Evolutionary conservation across 1,139 yeast species (phyloP).

Genomic region (Diutina siamensis): DNA sequence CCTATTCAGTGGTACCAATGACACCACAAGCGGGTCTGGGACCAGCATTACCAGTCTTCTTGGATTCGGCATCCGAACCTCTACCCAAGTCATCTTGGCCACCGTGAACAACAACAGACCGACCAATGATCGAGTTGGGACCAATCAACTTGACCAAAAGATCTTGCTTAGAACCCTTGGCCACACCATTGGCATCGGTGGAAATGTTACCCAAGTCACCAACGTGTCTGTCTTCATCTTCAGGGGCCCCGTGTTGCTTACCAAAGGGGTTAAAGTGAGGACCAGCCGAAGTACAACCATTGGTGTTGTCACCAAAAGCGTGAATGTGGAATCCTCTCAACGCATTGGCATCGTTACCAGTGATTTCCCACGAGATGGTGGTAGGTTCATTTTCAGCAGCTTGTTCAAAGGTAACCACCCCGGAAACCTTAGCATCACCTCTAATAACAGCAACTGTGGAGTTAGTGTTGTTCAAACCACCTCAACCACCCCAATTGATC

Average conservation of each 20-base stretch:
- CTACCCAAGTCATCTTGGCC: constrained; percentile 95
- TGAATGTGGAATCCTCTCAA: constrained; percentile 96
- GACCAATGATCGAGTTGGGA: constrained; percentile 77
- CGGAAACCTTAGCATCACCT: constrained; percentile 86
- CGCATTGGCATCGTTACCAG: constrained; percentile 81
- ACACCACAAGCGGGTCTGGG: constrained; percentile 99
- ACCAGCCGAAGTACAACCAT: constrained; percentile 98
- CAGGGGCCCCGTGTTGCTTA: constrained; percentile 91
- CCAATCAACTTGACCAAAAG: constrained; percentile 69
- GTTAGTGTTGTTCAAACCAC: no score
- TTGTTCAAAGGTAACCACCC: constrained; percentile 83
- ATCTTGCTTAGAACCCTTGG: constrained; percentile 82
- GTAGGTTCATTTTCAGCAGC: constrained; percentile 67
- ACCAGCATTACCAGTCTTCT: constrained; percentile 98
- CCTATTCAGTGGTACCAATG: constrained; percentile 58
- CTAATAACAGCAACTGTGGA: constrained; percentile 81
- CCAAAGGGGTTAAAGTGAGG: constrained; percentile 96
- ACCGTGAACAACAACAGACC: constrained; percentile 92
- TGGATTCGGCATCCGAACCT: constrained; percentile 89
- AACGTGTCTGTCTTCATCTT: constrained; percentile 81
- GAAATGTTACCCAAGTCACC: constrained; percentile 94
- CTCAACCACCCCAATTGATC: no score
- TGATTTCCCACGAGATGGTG: constrained; percentile 74
- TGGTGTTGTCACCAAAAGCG: constrained; percentile 97
- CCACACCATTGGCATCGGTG: constrained; percentile 79